Evolutionary conservation across 495 filamentous ascomycete genomes (phyloP).

Genomic region (Xylaria castorea): DNA sequence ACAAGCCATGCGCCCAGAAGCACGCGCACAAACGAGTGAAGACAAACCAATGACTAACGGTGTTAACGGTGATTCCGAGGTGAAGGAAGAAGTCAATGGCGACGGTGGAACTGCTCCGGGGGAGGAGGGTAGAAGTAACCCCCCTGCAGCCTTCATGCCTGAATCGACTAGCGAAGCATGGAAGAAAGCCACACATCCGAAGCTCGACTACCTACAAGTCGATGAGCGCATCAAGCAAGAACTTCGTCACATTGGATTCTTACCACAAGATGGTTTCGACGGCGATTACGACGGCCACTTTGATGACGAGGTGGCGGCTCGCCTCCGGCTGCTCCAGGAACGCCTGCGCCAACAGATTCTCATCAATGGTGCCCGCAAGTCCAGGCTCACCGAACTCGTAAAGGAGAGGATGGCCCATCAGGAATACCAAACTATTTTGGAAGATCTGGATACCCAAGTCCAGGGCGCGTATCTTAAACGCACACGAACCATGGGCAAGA

Average conservation of each 20-base stretch:
- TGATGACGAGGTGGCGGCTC: slow-evolving; percentile 93
- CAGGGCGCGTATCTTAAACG: slow-evolving; percentile 95
- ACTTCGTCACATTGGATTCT: slow-evolving; percentile 90
- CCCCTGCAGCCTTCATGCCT: slow-evolving; percentile 77
- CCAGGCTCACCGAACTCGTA: slow-evolving; percentile 80
- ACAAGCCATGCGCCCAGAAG: slow-evolving; percentile 81
- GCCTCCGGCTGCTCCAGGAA: slow-evolving; percentile 81
- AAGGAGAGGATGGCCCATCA: slow-evolving; percentile 92
- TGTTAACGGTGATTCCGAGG: slow-evolving; percentile 60
- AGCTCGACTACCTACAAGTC: slow-evolving; percentile 81
- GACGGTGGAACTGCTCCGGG: slow-evolving; percentile 44
- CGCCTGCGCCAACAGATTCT: slow-evolving; percentile 82
- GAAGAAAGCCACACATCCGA: slow-evolving; percentile 64
- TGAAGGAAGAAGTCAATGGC: slow-evolving; percentile 59
- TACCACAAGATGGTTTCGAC: slow-evolving; percentile 67
- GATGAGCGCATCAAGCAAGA: slow-evolving; percentile 92
- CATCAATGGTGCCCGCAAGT: slow-evolving; percentile 87
- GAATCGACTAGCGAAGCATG: slow-evolving; percentile 67
- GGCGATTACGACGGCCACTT: slow-evolving; percentile 84
- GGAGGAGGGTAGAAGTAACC: slow-evolving; percentile 55
- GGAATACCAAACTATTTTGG: slow-evolving; percentile 94
- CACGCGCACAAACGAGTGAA: slow-evolving; percentile 67
- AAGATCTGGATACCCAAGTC: slow-evolving; percentile 95
- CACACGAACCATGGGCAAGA: slow-evolving; percentile 84
- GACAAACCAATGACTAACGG: slow-evolving; percentile 63